Evolutionary conservation across 2,329 filamentous ascomycete species (phyloP), one percentile per base, ranked within the genome.

Genomic region (Aureobasidium vineae): DNA sequence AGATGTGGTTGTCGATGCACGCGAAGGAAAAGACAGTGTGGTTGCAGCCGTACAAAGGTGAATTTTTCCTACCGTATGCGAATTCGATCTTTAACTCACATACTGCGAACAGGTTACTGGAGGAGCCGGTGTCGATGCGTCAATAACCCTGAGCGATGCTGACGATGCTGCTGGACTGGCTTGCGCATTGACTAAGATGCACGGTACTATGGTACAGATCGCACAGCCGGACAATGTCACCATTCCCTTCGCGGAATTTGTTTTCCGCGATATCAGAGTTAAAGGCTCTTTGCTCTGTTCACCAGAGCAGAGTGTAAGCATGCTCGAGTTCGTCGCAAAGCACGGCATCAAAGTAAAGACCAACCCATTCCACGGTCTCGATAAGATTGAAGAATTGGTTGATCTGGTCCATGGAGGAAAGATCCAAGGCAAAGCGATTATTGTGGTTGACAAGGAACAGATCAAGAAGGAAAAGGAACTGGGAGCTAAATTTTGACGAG

Each of bases 171-270:
- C 83, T 47, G 83, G 79, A 5, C 73, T 81, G 26, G 81, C 79
- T 0, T 85, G 82, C 63, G 84, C 84, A 0, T 76, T 86, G 0
- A 88, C 86, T 0, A 82, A 79, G 71, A 86, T 84, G 80, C 86
- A 88, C 71, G 85, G 84, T 2, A 80, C 77, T 0, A 77, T 87
- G 71, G 77, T 88, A 1, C 84, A 88, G 72, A 81, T 88, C 56
- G 85, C 84, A n/a, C 85, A 86, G 68, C 78, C 77, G 10, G 72
- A 77, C 40, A 71, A 74, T 13, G 72, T 80, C 16, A 67, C 66
- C 28, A 75, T 81, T 16, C 79, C 79, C 0, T 80, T 80, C 66
- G 71, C 71, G 1, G 82, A 86, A 70, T 70, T 86, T 7, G 77
- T 86, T 43, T 84, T 85, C 71, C 76, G 84, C 7, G 84, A 86